Base-by-base conservation (phyloP, 495 filamentous ascomycete species). In the Ramalina peruviana region DNA sequence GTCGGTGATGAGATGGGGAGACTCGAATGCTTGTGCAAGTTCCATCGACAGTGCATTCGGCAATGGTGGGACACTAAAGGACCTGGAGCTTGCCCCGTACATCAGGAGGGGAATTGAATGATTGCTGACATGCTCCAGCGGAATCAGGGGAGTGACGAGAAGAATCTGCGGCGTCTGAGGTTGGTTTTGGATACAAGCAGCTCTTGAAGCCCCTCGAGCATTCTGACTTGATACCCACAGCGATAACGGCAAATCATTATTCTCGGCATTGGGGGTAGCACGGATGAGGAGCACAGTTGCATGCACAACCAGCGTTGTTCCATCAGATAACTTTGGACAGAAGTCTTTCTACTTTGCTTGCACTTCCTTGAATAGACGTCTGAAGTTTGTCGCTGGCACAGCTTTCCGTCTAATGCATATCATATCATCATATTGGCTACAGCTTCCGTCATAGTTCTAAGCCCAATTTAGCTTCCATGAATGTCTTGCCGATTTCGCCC, bases 1-100 rank as follows among this genome's bases (percentile, higher is more conserved):
- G 83, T 81, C 11, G 92, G 90, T 2, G 79, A 83, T 49, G 67
- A 78, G 44, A 81, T 97, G 76, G 87, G 81, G 6, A 70, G 90
- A 48, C 67, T 98, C 51, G 87, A 94, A 66, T 98, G 93, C 64
- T 67, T 94, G 51, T 98, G 92, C 65, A 83, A 89, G 49, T 98
- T 96, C 63, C 93, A 97, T 62, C 40, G 57, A 45, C 36, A 38
- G 38, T 60, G 58, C 46, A 60, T 60, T 42, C 52, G 58, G 36
- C 55, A 58, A 40, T 60, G 58, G 58, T 60, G 58, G 58, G 56
- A 52, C 40, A 58, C 58, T 6, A 60, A 60, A 41, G 58, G 58
- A 11, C 43, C 51, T 5, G 58, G 58, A 26, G 46, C 53, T 33
- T 60, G 58, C 39, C 58, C 58, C 6, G 58, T 60, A 23, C 58